Evolutionary conservation across 768 basidiomycete species (phyloP), one percentile per base, ranked within the genome.

Genomic region (Mrakia blollopis): DNA sequence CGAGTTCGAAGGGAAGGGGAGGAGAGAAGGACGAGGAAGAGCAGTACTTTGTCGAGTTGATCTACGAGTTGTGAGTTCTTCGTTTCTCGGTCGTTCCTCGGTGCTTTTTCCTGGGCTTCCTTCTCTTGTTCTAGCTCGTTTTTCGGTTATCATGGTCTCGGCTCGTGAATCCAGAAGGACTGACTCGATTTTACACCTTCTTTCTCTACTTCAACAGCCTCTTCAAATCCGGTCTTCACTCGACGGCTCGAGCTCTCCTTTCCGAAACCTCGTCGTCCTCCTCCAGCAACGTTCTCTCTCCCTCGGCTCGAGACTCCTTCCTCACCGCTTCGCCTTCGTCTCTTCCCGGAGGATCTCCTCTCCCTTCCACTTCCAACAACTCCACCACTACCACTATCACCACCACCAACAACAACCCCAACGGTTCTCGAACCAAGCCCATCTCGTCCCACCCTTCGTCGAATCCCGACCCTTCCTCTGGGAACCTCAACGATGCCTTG

Each of bases 21-120:
- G 37, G 18, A 4, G 65, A 68, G 37, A 68, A 68, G 65, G 69
- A 71, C 18, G 67, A 71, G 70, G 52, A 72, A 13, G 47, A 72
- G 54, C 50, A 72, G 30, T 52, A 72, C 30, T 72, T 72, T 13
- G 54, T 72, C 54, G 71, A 72, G 71, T 37, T 72, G n/a, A 60
- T 72, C 35, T 72, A 72, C 54, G 71, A 72, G 54, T 72, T 72
- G 71, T 72, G 50, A 50, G 71, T 71, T 28, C n/a, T 41, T 32
- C 50, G 16, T 25, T 25, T 41, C n/a, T 18, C 69, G n/a, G 37
- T 30, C 44, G n/a, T 71, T n/a, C n/a, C 47, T 41, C 44, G 37
- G 23, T 71, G 44, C 11, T 50, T 30, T 47, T 23, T 9, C 11
- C 44, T n/a, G n/a, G 23, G 23, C 44, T 50, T 50, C 16, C 44